Base-by-base conservation (phyloP, 2,329 filamentous ascomycete genomes). In the Byssoonygena ceratinophila region DNA sequence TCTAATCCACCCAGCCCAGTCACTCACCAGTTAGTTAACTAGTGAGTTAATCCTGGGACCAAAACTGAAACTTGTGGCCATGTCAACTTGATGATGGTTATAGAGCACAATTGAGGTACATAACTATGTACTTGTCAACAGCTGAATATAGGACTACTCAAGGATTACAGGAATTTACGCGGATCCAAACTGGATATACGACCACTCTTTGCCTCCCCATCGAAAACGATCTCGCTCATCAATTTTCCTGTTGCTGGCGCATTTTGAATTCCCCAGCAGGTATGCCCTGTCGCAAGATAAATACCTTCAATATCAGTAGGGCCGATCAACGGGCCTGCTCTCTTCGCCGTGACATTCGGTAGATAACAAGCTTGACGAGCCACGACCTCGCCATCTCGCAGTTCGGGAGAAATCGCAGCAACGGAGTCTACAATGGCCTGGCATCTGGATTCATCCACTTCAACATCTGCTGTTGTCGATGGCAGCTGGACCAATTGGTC, bases 211-310 rank as follows among this genome's bases (percentile, higher is more conserved):
- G 83, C 79, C 55, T 72, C 69, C 0, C 85, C 86, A 51, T 90
- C 85, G 61, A 90, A 81, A 1, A 92, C 71, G 68, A 86, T 81
- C 67, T 91, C 85, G 34, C 84, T 84, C 73, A 92, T 84, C 36
- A 91, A 67, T 69, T 83, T 87, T 3, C 87, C 87, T 6, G 91
- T 97, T 1, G 78, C 92, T 1, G 91, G 90, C 0, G 83, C 88
- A 71, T 98, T 97, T 71, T 97, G 91, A 20, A 98, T 95, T 0
- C 92, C 92, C 92, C 92, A 98, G 71, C 91, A 97, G 1, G 89
- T 95, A 73, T 98, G 92, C 0, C 92, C 92, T 0, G 87, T 79
- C 0, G 92, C 92, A 55, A 97, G 74, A 66, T 85, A 83, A 40
- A 97, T 63, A 0, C 90, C 89, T 5, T 81, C 78, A 0, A 84